phyloP scores from a whole-genome alignment of 208 protist species.

The Trypanosomatidae sp. region DNA sequence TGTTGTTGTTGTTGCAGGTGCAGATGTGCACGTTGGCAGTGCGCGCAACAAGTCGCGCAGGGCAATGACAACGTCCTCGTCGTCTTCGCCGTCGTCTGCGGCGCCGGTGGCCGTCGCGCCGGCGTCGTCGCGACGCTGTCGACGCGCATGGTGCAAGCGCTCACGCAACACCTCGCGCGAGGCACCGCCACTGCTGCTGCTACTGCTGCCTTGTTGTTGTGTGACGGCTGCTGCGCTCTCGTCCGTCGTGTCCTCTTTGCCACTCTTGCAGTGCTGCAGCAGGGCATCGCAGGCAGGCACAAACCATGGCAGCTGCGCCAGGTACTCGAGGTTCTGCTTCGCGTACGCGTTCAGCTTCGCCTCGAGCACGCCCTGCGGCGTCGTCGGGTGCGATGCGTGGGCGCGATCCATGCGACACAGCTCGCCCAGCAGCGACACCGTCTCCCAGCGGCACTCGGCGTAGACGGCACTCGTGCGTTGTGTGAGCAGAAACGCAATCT shows the following conservation, averaged over 20 bases:
- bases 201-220: no score
- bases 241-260: background rate
- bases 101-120: background rate
- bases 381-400: slow-evolving; percentile 9
- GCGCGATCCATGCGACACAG: slow-evolving; percentile 53
- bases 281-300: slow-evolving; percentile 22
- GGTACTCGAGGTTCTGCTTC: slow-evolving; percentile 45
- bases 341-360: slow-evolving; percentile 53
- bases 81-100: slow-evolving; percentile 11
- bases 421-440: slow-evolving; percentile 62
- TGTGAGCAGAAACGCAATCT: slow-evolving; percentile 57
- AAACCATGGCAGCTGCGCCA: slow-evolving; percentile 68
- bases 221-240: background rate
- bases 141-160: slow-evolving; percentile 8
- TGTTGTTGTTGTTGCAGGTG: background rate
- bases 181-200: background rate
- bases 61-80: slow-evolving; percentile 66
- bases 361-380: slow-evolving; percentile 15
- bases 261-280: slow-evolving; percentile 11
- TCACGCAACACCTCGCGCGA: slow-evolving; percentile 7
- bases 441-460: slow-evolving; percentile 69
- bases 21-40: slow-evolving; percentile 22
- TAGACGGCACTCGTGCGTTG: slow-evolving; percentile 53
- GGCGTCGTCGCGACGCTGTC: slow-evolving; percentile 2
- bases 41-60: slow-evolving; percentile 50